Conservation (phyloP, 352 stramenopile genomes). For the Blastocystis sp. region DNA sequence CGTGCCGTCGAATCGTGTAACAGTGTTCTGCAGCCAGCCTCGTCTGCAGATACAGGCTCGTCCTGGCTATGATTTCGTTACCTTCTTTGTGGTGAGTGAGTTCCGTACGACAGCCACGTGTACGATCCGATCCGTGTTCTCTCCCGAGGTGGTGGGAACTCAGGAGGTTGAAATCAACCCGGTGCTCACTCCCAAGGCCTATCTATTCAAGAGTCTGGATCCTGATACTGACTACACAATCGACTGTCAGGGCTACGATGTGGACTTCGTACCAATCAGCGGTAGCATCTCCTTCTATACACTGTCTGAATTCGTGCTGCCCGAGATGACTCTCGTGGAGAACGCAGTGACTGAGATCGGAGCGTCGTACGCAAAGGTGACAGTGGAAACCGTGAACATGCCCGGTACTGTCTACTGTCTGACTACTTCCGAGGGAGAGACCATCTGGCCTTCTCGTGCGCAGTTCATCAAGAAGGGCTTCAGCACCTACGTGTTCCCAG, state of each 20-base stretch:
- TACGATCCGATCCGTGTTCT: neutral
- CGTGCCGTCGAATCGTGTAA: slow-evolving; percentile 6
- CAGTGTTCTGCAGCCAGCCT: neutral
- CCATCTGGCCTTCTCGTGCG: neutral
- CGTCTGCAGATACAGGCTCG: neutral
- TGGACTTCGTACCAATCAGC: neutral
- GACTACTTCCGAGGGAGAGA: neutral
- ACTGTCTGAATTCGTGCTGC: neutral
- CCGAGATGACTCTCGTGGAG: neutral
- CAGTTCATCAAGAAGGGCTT: neutral
- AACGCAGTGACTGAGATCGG: neutral
- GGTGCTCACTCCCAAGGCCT: neutral
- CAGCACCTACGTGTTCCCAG: slow-evolving; percentile 9
- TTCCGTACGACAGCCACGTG: neutral
- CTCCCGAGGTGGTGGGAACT: neutral
- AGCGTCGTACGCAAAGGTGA: neutral
- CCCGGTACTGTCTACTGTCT: slow-evolving; percentile 26
- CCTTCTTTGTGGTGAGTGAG: slow-evolving; percentile 19
- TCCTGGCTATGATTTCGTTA: neutral
- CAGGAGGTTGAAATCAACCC: neutral
- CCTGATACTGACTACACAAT: slow-evolving; percentile 46
- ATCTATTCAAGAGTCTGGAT: slow-evolving; percentile 49
- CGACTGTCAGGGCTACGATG: neutral
- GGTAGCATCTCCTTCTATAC: neutral
- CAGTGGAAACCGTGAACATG: slow-evolving; percentile 15